These are phyloP conservation scores for Nematocida ironsii DNA, from an alignment of 371 early-diverging fungal genomes.

Conservation along the genomic window DNA sequence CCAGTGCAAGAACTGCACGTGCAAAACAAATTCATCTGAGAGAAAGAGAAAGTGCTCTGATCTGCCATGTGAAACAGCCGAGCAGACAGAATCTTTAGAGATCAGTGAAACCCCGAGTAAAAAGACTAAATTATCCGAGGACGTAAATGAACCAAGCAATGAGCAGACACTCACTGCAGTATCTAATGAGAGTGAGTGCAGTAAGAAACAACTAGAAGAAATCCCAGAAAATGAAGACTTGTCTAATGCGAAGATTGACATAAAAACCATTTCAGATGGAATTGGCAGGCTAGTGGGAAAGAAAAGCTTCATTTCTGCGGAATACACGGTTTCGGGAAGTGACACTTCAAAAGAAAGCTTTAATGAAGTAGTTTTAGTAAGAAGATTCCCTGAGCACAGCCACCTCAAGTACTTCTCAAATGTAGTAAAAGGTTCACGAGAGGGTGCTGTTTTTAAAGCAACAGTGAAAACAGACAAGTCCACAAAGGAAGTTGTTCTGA, in stretches of 20 bases:
- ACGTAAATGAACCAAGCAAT: background rate
- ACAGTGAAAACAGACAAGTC: background rate
- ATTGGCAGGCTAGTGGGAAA: conserved; percentile 45
- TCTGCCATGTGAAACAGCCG: background rate
- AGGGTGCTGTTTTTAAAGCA: conserved; percentile 48
- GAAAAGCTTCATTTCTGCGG: background rate
- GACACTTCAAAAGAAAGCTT: background rate
- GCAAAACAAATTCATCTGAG: background rate
- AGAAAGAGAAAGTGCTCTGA: background rate
- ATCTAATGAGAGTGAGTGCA: background rate
- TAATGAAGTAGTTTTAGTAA: background rate
- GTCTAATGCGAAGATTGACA: background rate
- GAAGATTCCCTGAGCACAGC: background rate
- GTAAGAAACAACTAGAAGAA: background rate
- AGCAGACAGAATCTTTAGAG: background rate
- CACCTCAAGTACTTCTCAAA: conserved; percentile 34
- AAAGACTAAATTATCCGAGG: background rate
- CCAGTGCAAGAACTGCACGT: too few species aligned
- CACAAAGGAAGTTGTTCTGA: conserved; percentile 21
- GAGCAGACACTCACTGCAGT: background rate
- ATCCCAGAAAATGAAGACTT: background rate
- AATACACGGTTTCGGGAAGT: background rate
- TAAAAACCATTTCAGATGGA: conserved; percentile 28
- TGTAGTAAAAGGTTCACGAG: conserved; percentile 23
- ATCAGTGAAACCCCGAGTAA: background rate